Conservation (phyloP, 2,329 filamentous ascomycete species). For the Grosmannia penicillata region DNA sequence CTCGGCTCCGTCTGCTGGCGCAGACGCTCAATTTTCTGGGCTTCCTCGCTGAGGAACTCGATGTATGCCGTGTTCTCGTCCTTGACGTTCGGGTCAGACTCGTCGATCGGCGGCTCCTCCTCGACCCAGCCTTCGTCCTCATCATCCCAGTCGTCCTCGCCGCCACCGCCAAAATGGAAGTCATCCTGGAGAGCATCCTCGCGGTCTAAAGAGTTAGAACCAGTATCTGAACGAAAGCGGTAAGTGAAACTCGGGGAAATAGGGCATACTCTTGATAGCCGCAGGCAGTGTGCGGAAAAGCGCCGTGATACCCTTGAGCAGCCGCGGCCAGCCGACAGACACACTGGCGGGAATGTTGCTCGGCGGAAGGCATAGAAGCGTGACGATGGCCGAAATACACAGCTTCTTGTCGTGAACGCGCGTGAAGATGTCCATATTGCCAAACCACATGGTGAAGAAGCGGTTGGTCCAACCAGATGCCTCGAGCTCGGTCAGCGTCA, state of each 20-base stretch:
- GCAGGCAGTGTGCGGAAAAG: conserved; percentile 84
- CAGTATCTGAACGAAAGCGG: background rate
- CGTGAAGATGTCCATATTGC: conserved; percentile 83
- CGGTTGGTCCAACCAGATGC: conserved; percentile 90
- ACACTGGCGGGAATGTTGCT: conserved; percentile 84
- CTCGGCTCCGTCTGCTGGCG: conserved; percentile 54
- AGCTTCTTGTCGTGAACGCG: conserved; percentile 98
- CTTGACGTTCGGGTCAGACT: conserved; percentile 44
- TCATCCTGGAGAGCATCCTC: conserved; percentile 88
- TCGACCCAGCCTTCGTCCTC: conserved; percentile 74
- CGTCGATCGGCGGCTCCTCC: conserved; percentile 47
- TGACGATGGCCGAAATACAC: conserved; percentile 83
- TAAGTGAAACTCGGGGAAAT: background rate
- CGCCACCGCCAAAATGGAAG: conserved; percentile 55
- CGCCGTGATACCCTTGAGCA: conserved; percentile 75
- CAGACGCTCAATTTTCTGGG: conserved; percentile 66
- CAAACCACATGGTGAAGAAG: conserved; percentile 98
- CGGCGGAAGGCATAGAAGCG: conserved; percentile 64
- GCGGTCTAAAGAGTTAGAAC: conserved; percentile 39
- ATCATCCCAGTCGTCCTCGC: conserved; percentile 67
- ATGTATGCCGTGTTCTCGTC: conserved; percentile 91
- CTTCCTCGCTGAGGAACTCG: conserved; percentile 90
- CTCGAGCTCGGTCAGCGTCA: conserved; percentile 81
- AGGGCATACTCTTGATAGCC: conserved; percentile 70
- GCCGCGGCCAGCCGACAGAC: conserved; percentile 83